These are phyloP conservation scores for Dentipellis fragilis DNA, from an alignment of 768 basidiomycete species.

Conservation along the genomic window DNA sequence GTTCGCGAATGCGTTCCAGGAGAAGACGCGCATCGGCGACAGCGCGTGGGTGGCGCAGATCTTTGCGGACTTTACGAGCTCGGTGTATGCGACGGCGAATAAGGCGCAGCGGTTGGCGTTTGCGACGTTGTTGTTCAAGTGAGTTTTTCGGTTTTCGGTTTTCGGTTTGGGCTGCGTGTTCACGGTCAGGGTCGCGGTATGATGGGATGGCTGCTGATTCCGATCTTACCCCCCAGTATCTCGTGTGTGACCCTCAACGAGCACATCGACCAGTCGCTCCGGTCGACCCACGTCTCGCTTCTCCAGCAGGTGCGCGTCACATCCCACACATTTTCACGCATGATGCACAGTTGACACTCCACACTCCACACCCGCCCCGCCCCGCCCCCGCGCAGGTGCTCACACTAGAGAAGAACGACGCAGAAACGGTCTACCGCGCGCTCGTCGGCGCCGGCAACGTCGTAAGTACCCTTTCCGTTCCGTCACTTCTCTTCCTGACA, in stretches of 20 bases:
- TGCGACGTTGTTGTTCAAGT: conserved; percentile 87
- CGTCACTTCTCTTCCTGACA: conserved; percentile 1
- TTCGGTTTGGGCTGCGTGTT: background rate
- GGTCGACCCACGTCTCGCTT: conserved; percentile 33
- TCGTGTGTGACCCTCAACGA: conserved; percentile 48
- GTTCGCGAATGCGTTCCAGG: conserved; percentile 71
- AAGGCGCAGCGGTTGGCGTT: conserved; percentile 70
- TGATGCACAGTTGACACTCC: background rate
- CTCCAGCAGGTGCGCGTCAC: conserved; percentile 31
- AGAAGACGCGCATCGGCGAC: conserved; percentile 31
- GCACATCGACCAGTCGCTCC: conserved; percentile 29
- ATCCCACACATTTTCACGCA: background rate
- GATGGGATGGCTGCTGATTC: conserved; percentile 4
- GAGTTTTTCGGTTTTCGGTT: conserved; percentile 25
- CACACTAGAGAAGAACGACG: conserved; percentile 38
- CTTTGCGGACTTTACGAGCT: conserved; percentile 40
- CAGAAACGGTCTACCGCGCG: conserved; percentile 62
- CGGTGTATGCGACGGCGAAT: conserved; percentile 42
- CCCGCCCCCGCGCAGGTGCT: background rate
- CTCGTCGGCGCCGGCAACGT: conserved; percentile 67
- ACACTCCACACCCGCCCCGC: too few relatives aligned
- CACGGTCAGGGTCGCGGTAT: background rate
- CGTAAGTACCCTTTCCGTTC: conserved; percentile 28
- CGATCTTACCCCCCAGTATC: conserved; percentile 30
- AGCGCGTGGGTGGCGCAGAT: conserved; percentile 49